Conservation (phyloP, 768 basidiomycete species). For the Baorangia bicolor region DNA sequence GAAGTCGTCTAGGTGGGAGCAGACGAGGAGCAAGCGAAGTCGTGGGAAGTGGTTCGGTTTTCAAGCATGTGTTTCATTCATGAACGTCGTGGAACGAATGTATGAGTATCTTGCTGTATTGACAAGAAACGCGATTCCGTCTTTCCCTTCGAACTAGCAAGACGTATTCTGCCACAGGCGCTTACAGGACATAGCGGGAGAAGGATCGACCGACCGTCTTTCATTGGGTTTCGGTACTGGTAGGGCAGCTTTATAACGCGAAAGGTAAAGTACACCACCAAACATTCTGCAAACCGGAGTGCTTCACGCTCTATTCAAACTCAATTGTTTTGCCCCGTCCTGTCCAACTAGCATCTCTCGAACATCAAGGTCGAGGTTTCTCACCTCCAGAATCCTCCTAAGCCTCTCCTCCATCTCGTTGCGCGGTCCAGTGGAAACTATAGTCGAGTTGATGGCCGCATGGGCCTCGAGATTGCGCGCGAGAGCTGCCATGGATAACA, state of each 20-base stretch:
- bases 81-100: too few relatives aligned
- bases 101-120: neutral
- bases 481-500: slow-evolving; percentile 48
- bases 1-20: neutral
- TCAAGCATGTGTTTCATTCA: neutral
- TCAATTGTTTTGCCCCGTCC: neutral
- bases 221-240: too few relatives aligned
- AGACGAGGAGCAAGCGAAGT: neutral
- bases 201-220: too few relatives aligned
- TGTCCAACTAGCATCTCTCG: slow-evolving; percentile 40
- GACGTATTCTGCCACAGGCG: too few relatives aligned
- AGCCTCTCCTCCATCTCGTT: slow-evolving; percentile 51
- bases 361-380: slow-evolving; percentile 52
- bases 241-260: too few relatives aligned
- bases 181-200: too few relatives aligned
- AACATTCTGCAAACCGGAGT: too few relatives aligned
- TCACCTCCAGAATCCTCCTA: slow-evolving; percentile 41
- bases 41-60: neutral
- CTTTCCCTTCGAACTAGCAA: too few relatives aligned
- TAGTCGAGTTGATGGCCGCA: slow-evolving; percentile 43
- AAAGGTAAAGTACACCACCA: too few relatives aligned
- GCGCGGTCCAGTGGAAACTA: slow-evolving; percentile 46
- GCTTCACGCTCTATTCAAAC: neutral
- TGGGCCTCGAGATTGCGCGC: slow-evolving; percentile 60
- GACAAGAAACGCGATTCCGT: neutral